Evolutionary conservation across 2,329 filamentous ascomycete species (phyloP).

Genomic region (Xylariales sp.): DNA sequence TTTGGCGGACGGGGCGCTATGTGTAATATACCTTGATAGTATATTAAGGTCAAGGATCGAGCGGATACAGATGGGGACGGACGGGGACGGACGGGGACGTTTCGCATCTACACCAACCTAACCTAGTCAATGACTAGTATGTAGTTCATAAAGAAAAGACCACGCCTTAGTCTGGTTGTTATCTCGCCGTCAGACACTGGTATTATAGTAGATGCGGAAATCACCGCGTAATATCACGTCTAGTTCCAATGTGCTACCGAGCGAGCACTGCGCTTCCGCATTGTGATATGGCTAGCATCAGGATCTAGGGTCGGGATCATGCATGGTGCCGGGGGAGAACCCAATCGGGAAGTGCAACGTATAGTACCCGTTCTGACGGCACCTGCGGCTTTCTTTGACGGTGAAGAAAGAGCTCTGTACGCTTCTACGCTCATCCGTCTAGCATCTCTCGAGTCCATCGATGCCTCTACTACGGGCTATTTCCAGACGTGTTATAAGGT

Average conservation of each 20-base stretch:
- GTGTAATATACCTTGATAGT: neutral
- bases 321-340: neutral
- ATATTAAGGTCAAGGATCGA: neutral
- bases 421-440: constrained; percentile 1
- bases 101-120: neutral
- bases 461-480: neutral
- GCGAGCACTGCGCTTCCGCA: neutral
- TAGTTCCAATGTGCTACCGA: neutral
- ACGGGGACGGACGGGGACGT: neutral
- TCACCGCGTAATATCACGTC: neutral
- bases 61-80: neutral
- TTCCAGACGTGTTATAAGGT: neutral
- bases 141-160: neutral
- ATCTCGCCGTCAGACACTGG: too few relatives aligned
- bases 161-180: too few relatives aligned
- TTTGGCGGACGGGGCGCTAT: neutral
- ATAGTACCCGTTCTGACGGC: neutral
- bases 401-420: constrained; percentile 1
- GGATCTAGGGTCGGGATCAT: neutral
- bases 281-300: neutral
- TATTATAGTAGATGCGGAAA: neutral
- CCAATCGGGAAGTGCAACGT: neutral
- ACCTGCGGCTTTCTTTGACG: constrained; percentile 1
- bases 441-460: neutral
- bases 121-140: neutral